phyloP scores from a whole-genome alignment of 2,329 filamentous ascomycete species.

The Diaporthe longicolla region DNA sequence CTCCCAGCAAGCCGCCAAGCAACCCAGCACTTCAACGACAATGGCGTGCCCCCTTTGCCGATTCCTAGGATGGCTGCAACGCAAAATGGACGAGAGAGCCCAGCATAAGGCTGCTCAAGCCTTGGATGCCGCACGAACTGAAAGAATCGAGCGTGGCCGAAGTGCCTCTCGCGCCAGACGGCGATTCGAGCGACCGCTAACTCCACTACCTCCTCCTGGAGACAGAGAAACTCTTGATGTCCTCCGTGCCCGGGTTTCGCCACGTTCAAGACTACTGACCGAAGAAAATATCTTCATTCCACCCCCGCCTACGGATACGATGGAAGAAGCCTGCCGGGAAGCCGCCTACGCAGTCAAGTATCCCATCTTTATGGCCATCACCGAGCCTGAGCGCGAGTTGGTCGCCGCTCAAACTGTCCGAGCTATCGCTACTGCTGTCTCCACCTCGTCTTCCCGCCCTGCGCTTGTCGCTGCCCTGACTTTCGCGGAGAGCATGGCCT shows the following conservation, averaged over 20 bases:
- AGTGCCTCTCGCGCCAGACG: background rate
- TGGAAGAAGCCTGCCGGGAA: background rate
- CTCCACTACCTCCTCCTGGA: background rate
- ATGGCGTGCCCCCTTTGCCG: slow-evolving; percentile 5
- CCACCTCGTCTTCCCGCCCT: background rate
- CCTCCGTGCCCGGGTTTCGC: background rate
- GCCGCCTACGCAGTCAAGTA: background rate
- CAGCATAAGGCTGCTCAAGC: background rate
- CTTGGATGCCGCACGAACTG: background rate
- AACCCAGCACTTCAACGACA: background rate
- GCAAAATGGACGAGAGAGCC: background rate
- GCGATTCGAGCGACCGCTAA: background rate
- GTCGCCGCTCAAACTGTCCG: background rate
- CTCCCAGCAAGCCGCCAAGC: background rate
- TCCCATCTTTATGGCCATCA: background rate
- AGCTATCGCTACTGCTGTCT: background rate
- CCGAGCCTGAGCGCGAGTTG: background rate
- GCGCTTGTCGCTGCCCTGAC: background rate
- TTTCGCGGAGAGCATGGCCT: background rate
- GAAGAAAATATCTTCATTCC: background rate
- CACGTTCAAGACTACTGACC: background rate
- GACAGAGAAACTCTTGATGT: background rate
- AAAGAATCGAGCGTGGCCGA: background rate
- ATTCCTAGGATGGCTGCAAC: background rate
- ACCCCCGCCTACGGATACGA: background rate